Conservation (phyloP, 2,329 filamentous ascomycete species). For the Aspergillus persii region DNA sequence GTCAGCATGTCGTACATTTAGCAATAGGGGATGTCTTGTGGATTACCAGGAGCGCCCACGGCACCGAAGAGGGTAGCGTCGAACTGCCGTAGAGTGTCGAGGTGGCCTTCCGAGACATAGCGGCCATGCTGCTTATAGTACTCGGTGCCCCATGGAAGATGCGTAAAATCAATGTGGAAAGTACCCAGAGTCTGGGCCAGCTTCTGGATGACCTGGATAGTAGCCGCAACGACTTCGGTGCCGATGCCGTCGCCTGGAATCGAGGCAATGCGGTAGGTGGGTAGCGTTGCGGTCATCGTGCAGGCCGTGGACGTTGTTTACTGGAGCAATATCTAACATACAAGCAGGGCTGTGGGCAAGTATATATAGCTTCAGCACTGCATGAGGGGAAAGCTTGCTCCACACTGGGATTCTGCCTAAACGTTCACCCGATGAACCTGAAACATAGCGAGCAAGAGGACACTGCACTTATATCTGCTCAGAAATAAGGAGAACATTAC, state of each 20-base stretch:
- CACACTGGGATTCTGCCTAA: neutral
- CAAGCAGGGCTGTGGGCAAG: neutral
- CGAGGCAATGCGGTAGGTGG: slow-evolving; percentile 51
- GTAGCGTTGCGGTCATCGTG: slow-evolving; percentile 4
- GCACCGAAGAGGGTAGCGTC: slow-evolving; percentile 60
- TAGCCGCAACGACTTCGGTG: slow-evolving; percentile 60
- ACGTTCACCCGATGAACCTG: neutral
- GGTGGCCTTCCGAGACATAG: slow-evolving; percentile 53
- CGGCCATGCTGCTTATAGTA: slow-evolving; percentile 51
- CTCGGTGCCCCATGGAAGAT: slow-evolving; percentile 40
- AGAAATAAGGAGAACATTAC: neutral
- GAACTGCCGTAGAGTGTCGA: slow-evolving; percentile 50
- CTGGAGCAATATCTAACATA: neutral
- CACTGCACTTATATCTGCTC: neutral
- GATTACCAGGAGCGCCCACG: slow-evolving; percentile 55
- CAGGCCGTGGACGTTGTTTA: too few relatives aligned
- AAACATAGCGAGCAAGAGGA: too few relatives aligned
- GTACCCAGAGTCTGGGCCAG: slow-evolving; percentile 44
- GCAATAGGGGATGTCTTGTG: neutral
- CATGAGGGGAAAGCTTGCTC: neutral
- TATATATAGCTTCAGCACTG: neutral
- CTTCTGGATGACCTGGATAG: slow-evolving; percentile 48
- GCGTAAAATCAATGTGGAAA: slow-evolving; percentile 52
- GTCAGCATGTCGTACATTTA: neutral
- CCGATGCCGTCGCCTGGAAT: slow-evolving; percentile 66